A percentile compares a stretch with the other conserved stretches of the same genome.
Evolutionary conservation across 768 basidiomycete genomes (phyloP).

Genomic region (Cystofilobasidium bisporidii): DNA sequence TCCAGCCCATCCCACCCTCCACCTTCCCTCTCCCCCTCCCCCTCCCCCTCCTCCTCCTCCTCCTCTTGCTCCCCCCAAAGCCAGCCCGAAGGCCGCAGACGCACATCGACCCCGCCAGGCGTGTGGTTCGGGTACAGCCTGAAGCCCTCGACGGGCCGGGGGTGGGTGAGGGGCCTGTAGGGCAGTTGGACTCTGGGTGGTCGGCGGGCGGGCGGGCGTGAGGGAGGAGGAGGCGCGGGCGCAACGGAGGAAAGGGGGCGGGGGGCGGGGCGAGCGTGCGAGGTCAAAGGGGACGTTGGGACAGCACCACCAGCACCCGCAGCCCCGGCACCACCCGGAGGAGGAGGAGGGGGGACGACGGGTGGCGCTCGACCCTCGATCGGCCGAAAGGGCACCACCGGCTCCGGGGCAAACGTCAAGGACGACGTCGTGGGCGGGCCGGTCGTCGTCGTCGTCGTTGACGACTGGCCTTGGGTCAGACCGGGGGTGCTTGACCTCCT

Average conservation of each 20-base stretch:
- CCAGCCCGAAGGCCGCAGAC: not conserved
- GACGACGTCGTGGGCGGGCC: too few species aligned
- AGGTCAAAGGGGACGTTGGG: too few species aligned
- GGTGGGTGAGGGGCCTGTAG: not conserved
- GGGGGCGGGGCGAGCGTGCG: too few species aligned
- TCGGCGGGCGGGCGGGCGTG: not conserved
- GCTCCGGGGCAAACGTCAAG: too few species aligned
- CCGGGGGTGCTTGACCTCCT: not conserved
- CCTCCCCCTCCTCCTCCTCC: not conserved
- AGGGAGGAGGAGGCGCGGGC: not conserved
- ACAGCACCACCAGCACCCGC: too few species aligned
- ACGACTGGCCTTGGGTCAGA: not conserved
- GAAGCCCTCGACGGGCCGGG: not conserved
- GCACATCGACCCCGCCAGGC: conserved; percentile 21
- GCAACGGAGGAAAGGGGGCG: not conserved
- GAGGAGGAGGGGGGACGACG: too few species aligned
- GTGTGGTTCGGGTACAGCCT: conserved; percentile 19
- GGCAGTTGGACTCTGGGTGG: not conserved
- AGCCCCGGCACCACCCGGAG: too few species aligned
- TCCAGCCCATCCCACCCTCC: not conserved
- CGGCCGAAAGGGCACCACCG: too few species aligned
- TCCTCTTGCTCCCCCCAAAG: not conserved
- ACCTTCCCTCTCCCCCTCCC: not conserved
- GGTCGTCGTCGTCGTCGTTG: too few species aligned
- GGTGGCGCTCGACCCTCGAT: too few species aligned